These are phyloP conservation scores for Neofusicoccum umdonicola DNA, from an alignment of 2,329 filamentous ascomycete genomes.

Conservation along the genomic window DNA sequence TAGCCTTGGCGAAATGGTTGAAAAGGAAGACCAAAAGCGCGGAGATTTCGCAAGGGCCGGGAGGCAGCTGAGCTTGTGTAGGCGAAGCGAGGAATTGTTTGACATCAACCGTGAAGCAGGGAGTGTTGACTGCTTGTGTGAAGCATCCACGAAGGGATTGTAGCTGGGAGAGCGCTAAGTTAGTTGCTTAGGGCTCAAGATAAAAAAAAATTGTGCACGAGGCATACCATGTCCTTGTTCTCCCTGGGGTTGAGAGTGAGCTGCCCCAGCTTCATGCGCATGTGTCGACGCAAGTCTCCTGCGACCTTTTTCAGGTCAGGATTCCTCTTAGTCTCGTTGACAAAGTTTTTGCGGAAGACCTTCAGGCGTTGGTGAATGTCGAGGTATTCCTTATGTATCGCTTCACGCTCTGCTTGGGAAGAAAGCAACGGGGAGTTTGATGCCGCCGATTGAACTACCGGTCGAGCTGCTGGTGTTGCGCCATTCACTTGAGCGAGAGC, in stretches of 20 bases:
- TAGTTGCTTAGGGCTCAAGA: not conserved
- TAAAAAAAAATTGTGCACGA: too few species aligned
- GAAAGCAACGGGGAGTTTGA: not conserved
- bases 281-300: constrained; percentile 32
- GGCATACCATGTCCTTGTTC: constrained; percentile 24
- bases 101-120: constrained; percentile 28
- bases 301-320: constrained; percentile 27
- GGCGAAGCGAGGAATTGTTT: constrained; percentile 25
- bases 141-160: constrained; percentile 25
- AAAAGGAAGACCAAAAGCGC: constrained; percentile 64
- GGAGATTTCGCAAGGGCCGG: constrained; percentile 2
- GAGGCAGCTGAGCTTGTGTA: not conserved
- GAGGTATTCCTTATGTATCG: constrained; percentile 34
- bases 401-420: constrained; percentile 22
- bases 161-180: constrained; percentile 20
- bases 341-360: constrained; percentile 32
- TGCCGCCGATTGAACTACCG: constrained; percentile 2
- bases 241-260: constrained; percentile 30
- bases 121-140: not conserved
- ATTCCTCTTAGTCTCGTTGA: constrained; percentile 25
- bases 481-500: not conserved
- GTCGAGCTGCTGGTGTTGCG: not conserved
- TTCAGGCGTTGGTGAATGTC: constrained; percentile 37
- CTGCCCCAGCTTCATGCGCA: constrained; percentile 34
- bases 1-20: constrained; percentile 71